Percentiles rank a stretch among this genome's conserved stretches.
phyloP scores from a whole-genome alignment of 169 alveolate genomes.

The Perkinsus olseni region DNA sequence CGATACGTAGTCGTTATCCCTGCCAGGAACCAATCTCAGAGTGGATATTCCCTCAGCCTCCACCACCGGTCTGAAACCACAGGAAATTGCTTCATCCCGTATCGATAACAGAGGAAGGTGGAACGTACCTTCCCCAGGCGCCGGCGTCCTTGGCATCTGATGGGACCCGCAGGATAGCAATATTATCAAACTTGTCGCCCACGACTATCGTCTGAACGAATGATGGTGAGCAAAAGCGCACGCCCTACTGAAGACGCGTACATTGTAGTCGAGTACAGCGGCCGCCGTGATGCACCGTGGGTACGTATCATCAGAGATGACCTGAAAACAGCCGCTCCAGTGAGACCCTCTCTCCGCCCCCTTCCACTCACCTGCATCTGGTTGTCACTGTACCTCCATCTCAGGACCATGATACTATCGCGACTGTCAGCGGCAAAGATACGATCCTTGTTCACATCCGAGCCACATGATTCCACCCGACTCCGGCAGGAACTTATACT shows the following conservation, averaged over 20 bases:
- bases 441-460: constrained; percentile 64
- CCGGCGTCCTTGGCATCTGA: constrained; percentile 14
- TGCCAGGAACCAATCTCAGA: constrained; percentile 35
- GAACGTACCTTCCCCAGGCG: constrained; percentile 4
- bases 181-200: constrained; percentile 88
- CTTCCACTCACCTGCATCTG: constrained; percentile 39
- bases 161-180: constrained; percentile 73
- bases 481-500: constrained; percentile 69
- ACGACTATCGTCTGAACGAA: constrained; percentile 41
- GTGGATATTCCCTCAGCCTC: constrained; percentile 38
- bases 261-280: constrained; percentile 78
- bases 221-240: neutral
- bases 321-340: neutral
- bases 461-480: constrained; percentile 56
- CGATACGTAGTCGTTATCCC: constrained; percentile 28
- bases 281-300: constrained; percentile 92
- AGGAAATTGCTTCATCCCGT: neutral
- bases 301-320: constrained; percentile 79
- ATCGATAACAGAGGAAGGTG: neutral
- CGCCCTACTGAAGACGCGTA: constrained; percentile 9
- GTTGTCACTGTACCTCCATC: constrained; percentile 59
- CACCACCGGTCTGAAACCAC: neutral
- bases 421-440: constrained; percentile 88
- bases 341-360: constrained; percentile 5
- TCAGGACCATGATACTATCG: constrained; percentile 83